phyloP scores from a whole-genome alignment of 305 asterid species.

The Ilex paraguariensis region DNA sequence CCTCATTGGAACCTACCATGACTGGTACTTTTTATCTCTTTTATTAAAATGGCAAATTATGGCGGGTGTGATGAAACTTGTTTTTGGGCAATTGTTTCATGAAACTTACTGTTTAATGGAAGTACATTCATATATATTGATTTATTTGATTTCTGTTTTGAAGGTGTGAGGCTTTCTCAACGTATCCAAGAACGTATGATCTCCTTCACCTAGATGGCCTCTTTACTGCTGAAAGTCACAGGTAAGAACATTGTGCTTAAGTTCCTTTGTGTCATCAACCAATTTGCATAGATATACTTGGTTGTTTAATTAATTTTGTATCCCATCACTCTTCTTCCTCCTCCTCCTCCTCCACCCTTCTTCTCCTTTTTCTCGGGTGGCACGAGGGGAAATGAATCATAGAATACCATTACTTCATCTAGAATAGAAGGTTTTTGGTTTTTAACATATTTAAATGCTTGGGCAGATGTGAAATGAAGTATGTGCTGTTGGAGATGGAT shows the following conservation, averaged over 20 bases:
- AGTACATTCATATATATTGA: slow-evolving; percentile 1
- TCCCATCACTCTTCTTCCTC: background rate
- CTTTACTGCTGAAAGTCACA: slow-evolving; percentile 7
- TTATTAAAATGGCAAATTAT: slow-evolving; percentile 3
- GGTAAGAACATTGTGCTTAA: background rate
- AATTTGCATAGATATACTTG: background rate
- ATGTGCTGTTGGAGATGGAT: slow-evolving; percentile 92
- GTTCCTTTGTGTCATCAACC: background rate
- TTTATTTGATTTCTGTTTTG: background rate
- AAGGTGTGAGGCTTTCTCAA: slow-evolving; percentile 67
- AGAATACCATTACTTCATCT: background rate
- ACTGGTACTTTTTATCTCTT: slow-evolving; percentile 33
- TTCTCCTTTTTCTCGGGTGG: background rate
- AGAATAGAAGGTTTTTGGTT: background rate
- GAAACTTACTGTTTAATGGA: background rate
- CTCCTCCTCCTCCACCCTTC: background rate
- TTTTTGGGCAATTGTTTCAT: too few species aligned
- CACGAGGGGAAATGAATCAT: background rate
- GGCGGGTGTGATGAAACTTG: background rate
- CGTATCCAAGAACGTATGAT: slow-evolving; percentile 29
- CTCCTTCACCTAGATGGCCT: slow-evolving; percentile 4
- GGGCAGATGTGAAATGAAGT: slow-evolving; percentile 88
- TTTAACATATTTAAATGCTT: background rate
- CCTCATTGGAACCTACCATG: slow-evolving; percentile 60
- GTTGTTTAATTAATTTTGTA: background rate